phyloP scores from a whole-genome alignment of 768 basidiomycete genomes.

The Peribolospora kevripleyi region DNA sequence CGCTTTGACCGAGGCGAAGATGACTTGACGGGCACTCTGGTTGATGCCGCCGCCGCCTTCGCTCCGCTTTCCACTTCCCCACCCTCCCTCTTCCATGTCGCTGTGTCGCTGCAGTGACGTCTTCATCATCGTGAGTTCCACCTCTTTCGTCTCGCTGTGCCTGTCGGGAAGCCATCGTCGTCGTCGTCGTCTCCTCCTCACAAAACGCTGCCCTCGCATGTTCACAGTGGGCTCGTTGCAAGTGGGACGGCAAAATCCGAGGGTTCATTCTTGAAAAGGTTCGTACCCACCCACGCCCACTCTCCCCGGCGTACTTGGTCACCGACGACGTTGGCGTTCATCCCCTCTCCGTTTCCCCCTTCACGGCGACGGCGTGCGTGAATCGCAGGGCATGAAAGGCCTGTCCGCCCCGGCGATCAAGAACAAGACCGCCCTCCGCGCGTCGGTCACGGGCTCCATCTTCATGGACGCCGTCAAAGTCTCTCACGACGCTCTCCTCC shows the following conservation, averaged over 20 bases:
- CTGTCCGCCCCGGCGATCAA: slow-evolving; percentile 67
- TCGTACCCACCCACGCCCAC: slow-evolving; percentile 2
- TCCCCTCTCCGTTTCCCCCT: not conserved
- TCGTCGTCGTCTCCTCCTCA: slow-evolving; percentile 38
- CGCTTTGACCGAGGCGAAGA: too few relatives aligned
- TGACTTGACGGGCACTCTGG: too few relatives aligned
- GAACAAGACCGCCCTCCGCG: slow-evolving; percentile 77
- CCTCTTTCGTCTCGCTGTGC: too few relatives aligned
- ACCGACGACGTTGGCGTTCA: slow-evolving; percentile 2
- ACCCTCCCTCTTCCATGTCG: too few relatives aligned
- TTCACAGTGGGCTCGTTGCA: slow-evolving; percentile 56
- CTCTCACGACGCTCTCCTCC: slow-evolving; percentile 47
- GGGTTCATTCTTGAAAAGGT: slow-evolving; percentile 84
- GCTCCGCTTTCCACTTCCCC: too few relatives aligned
- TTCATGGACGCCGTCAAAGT: slow-evolving; percentile 80
- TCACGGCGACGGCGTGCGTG: not conserved
- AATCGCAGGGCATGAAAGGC: slow-evolving; percentile 47
- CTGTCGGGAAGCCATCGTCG: slow-evolving; percentile 17
- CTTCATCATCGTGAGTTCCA: too few relatives aligned
- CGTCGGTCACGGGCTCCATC: slow-evolving; percentile 28
- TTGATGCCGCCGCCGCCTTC: too few relatives aligned
- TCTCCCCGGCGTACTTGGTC: slow-evolving; percentile 1
- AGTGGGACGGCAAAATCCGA: slow-evolving; percentile 74
- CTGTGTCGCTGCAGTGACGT: not conserved
- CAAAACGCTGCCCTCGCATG: too few relatives aligned